These are phyloP conservation scores for Scedosporium minutisporum DNA, from an alignment of 2,329 filamentous ascomycete genomes.

Conservation along the genomic window DNA sequence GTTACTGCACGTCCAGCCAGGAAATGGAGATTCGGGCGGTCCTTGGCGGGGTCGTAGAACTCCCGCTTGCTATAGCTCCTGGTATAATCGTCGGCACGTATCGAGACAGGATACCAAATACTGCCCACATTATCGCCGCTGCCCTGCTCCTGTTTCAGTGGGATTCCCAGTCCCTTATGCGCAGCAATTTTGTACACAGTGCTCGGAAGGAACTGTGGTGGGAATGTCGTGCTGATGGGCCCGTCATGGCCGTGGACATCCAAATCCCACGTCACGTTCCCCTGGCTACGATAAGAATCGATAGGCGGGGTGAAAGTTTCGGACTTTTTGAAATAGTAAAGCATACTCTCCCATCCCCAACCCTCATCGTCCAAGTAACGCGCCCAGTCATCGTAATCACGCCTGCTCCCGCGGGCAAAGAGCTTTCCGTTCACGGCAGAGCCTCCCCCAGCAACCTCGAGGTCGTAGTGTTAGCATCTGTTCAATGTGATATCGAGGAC, in stretches of 20 bases:
- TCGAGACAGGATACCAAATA: constrained; percentile 31
- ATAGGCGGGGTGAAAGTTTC: constrained; percentile 17
- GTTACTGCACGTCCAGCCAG: constrained; percentile 14
- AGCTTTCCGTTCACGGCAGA: constrained; percentile 26
- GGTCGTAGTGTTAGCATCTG: not conserved
- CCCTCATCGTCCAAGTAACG: constrained; percentile 19
- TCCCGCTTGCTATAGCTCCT: constrained; percentile 24
- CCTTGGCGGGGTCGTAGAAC: constrained; percentile 11
- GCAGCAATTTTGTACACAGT: constrained; percentile 21
- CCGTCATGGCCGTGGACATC: constrained; percentile 27
- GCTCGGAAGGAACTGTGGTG: constrained; percentile 26
- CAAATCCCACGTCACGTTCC: constrained; percentile 19
- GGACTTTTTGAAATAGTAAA: constrained; percentile 17
- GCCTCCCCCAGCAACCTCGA: constrained; percentile 21
- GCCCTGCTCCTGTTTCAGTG: constrained; percentile 26
- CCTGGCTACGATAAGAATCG: constrained; percentile 10
- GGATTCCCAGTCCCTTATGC: constrained; percentile 25
- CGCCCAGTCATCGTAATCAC: constrained; percentile 19
- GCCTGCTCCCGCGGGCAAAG: constrained; percentile 19
- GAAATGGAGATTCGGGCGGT: constrained; percentile 15
- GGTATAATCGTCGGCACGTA: constrained; percentile 7
- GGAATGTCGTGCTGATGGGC: constrained; percentile 25
- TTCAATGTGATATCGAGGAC: not conserved
- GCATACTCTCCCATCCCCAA: constrained; percentile 15
- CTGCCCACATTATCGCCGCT: constrained; percentile 27